Percentiles rank a stretch among this genome's conserved stretches.
Conservation (phyloP, 2,329 filamentous ascomycete species). For the Rhexocercosporidium sp. region DNA sequence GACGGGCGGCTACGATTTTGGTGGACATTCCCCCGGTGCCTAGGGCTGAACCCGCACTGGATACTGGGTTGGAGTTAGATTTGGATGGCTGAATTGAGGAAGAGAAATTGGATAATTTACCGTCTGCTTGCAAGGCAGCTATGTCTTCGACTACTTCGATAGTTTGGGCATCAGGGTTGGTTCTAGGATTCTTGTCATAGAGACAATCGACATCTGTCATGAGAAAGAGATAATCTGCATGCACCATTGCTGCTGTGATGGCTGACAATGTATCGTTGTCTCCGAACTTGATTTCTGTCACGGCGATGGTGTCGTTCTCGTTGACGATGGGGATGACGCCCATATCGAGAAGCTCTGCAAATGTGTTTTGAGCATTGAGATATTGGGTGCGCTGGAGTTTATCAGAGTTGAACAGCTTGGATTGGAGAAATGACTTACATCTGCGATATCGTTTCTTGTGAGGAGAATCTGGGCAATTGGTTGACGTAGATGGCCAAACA, state of each 20-base stretch:
- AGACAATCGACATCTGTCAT: slow-evolving; percentile 99
- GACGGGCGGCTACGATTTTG: slow-evolving; percentile 90
- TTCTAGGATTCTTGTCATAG: slow-evolving; percentile 93
- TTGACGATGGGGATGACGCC: slow-evolving; percentile 98
- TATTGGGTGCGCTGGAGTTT: slow-evolving; percentile 78
- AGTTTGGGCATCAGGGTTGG: slow-evolving; percentile 81
- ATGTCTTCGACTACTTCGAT: slow-evolving; percentile 96
- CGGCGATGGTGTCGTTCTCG: slow-evolving; percentile 95
- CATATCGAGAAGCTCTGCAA: slow-evolving; percentile 88
- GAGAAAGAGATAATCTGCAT: slow-evolving; percentile 93
- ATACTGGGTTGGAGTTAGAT: slow-evolving; percentile 59
- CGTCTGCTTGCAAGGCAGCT: slow-evolving; percentile 78
- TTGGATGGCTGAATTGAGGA: neutral
- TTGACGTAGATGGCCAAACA: slow-evolving; percentile 87
- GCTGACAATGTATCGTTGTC: slow-evolving; percentile 98
- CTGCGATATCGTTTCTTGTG: slow-evolving; percentile 94
- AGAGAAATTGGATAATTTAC: slow-evolving; percentile 50
- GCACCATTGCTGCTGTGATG: slow-evolving; percentile 96
- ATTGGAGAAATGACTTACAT: slow-evolving; percentile 59
- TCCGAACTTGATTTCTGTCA: slow-evolving; percentile 98
- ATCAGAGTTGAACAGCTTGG: slow-evolving; percentile 20
- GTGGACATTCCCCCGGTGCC: slow-evolving; percentile 98
- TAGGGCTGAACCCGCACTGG: slow-evolving; percentile 83
- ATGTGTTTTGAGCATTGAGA: slow-evolving; percentile 94
- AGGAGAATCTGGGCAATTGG: slow-evolving; percentile 94